These are phyloP conservation scores for Phaffia rhodozyma DNA, from an alignment of 1,284 basidiomycete genomes.

Conservation along the genomic window DNA sequence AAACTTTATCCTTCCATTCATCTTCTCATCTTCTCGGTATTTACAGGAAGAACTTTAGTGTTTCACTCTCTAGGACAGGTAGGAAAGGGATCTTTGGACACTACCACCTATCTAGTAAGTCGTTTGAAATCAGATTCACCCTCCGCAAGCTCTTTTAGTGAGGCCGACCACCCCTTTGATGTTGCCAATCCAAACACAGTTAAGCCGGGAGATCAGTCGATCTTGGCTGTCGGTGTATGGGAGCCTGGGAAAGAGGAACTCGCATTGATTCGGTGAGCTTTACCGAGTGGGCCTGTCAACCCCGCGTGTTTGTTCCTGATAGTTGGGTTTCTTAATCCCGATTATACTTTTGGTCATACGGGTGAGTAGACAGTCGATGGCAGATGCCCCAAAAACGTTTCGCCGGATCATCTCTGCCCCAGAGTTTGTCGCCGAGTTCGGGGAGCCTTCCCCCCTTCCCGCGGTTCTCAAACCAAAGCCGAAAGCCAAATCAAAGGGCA, in stretches of 20 bases:
- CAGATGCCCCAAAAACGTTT: not conserved
- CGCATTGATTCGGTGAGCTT: slow-evolving; percentile 50
- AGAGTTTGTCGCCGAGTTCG: slow-evolving; percentile 16
- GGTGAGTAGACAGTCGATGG: too few relatives aligned
- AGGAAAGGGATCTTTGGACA: slow-evolving; percentile 63
- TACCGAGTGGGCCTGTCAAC: too few relatives aligned
- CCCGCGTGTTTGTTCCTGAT: too few relatives aligned
- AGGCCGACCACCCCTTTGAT: not conserved
- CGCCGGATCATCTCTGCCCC: slow-evolving; percentile 8
- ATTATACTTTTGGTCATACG: too few relatives aligned
- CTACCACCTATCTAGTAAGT: slow-evolving; percentile 25
- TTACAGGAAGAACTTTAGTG: too few relatives aligned
- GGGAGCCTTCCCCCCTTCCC: slow-evolving; percentile 2
- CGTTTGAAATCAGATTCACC: not conserved
- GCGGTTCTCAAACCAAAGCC: not conserved
- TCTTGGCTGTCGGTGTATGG: slow-evolving; percentile 73
- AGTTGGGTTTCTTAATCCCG: too few relatives aligned
- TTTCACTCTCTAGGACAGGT: slow-evolving; percentile 58
- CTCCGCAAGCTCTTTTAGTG: not conserved
- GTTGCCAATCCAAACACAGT: slow-evolving; percentile 34
- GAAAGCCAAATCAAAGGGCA: not conserved
- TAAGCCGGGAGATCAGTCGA: slow-evolving; percentile 51
- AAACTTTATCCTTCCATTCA: not conserved
- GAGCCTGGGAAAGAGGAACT: slow-evolving; percentile 69
- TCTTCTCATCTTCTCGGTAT: not conserved